phyloP scores from a whole-genome alignment of 1,139 yeast genomes.

The Zhuliangozyma blackwelliae region DNA sequence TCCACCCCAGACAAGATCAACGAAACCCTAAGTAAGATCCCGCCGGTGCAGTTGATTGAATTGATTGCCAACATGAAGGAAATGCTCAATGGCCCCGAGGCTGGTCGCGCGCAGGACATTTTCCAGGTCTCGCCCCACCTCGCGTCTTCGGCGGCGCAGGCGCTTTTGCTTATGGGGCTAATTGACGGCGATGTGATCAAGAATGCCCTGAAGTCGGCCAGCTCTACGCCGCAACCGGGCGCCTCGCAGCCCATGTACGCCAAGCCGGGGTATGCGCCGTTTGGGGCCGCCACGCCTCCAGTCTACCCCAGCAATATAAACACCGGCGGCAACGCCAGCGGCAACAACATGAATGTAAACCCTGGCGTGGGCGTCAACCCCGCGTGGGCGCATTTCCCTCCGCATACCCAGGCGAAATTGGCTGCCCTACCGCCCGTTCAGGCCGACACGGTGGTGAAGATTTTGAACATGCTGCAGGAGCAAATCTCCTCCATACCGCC shows the following conservation, averaged over 20 bases:
- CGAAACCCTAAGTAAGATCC: constrained; percentile 54
- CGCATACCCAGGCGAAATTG: constrained; percentile 45
- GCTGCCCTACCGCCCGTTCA: constrained; percentile 49
- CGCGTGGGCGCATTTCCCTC: constrained; percentile 51
- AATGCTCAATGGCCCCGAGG: constrained; percentile 45
- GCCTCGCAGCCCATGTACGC: constrained; percentile 2
- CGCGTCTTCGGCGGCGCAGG: constrained; percentile 67
- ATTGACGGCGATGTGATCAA: constrained; percentile 61
- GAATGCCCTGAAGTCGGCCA: constrained; percentile 34
- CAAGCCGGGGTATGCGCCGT: constrained; percentile 1
- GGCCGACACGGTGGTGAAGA: constrained; percentile 63
- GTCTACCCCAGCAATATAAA: constrained; percentile 6
- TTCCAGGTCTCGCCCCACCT: constrained; percentile 54
- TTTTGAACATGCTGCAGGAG: constrained; percentile 51
- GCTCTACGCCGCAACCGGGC: constrained; percentile 20
- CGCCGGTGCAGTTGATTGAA: constrained; percentile 68
- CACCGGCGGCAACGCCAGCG: constrained; percentile 8
- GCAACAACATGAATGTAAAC: constrained; percentile 8
- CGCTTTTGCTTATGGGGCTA: constrained; percentile 71
- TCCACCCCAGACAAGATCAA: constrained; percentile 49
- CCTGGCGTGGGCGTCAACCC: constrained; percentile 8
- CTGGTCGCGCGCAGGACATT: constrained; percentile 47
- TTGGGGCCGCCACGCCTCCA: neutral
- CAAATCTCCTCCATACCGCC: constrained; percentile 55
- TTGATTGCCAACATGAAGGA: constrained; percentile 60